Evolutionary conservation across 208 protist genomes (phyloP), one percentile per base, ranked within the genome.

Genomic region (Endotrypanum monterogeii): DNA sequence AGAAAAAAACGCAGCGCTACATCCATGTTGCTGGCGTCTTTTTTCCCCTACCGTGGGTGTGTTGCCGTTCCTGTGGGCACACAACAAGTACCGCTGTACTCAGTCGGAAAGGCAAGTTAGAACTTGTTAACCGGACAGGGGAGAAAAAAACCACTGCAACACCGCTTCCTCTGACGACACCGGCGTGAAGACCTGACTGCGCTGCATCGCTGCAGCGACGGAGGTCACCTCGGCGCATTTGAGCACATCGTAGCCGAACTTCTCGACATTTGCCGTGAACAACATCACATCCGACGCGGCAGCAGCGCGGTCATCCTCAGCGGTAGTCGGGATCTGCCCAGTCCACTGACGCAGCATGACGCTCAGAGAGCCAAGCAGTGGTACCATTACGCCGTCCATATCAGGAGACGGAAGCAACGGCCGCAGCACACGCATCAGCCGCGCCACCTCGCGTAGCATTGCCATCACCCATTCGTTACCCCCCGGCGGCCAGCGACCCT

Each of bases 191-290:
- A 50, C 37, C n/a, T 67, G 52, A 41, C 51, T 35, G 69, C 58
- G 56, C 30, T 80, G 68, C 82, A 83, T 87, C 58, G 83, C 85
- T 2, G 65, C 37, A 20, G 79, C 78, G 41, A 78, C 80, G 25
- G 82, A 83, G 5, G 76, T 79, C 23, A 84, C 79, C 32, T 62
- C 76, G n/a, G 87, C 88, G 82, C 91, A 94, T 20, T 67, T 74
- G 48, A 96, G 76, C 35, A 96, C 93, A 73, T 95, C 89, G 70
- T 90, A 98, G 39, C 94, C 94, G 72, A 98, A 98, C 55, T 87
- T 88, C 81, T 98, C 91, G 8, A 97, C 85, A 72, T 98, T 98
- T 14, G 88, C 88, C 73, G 92, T 95, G 82, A 96, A 98, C 51
- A 97, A 83, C 50, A 94, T 77, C 58, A 97, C 80, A 67, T 96